Conservation (phyloP, 257 asterid genomes). For the Penstemon eatonii region DNA sequence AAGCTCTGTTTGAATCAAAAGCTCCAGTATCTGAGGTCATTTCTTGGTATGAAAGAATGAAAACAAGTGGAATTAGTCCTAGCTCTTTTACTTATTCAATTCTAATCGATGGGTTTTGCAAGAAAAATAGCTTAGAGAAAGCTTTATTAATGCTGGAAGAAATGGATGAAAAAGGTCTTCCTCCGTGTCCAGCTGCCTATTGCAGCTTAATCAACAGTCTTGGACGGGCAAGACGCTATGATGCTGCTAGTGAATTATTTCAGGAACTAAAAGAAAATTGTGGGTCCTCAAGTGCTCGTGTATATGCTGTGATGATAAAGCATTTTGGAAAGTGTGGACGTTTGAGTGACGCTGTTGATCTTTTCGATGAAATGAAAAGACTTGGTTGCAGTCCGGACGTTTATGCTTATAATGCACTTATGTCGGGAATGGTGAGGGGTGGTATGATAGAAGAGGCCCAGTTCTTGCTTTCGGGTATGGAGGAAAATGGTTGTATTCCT, state of each 20-base stretch:
- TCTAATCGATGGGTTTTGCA: slow-evolving; percentile 86
- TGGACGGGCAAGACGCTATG: slow-evolving; percentile 73
- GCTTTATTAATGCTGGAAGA: slow-evolving; percentile 80
- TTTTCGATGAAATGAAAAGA: slow-evolving; percentile 55
- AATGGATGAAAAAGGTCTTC: slow-evolving; percentile 95
- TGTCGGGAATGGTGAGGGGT: slow-evolving; percentile 65
- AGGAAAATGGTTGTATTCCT: slow-evolving; percentile 48
- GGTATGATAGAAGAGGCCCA: slow-evolving; percentile 55
- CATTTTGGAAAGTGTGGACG: slow-evolving; percentile 58
- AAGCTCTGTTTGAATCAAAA: slow-evolving; percentile 65
- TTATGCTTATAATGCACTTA: slow-evolving; percentile 64
- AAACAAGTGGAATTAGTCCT: slow-evolving; percentile 54
- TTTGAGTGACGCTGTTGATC: slow-evolving; percentile 50
- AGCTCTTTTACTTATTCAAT: slow-evolving; percentile 84
- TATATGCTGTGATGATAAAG: slow-evolving; percentile 61
- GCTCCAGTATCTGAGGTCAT: slow-evolving; percentile 56
- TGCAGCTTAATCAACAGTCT: slow-evolving; percentile 90
- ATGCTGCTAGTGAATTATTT: slow-evolving; percentile 64
- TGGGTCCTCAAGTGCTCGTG: slow-evolving; percentile 61
- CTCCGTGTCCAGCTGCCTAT: slow-evolving; percentile 94
- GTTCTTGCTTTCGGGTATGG: slow-evolving; percentile 47
- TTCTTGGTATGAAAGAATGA: slow-evolving; percentile 76
- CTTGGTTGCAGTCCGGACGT: slow-evolving; percentile 50
- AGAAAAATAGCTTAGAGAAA: slow-evolving; percentile 67
- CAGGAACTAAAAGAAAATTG: slow-evolving; percentile 59